These are phyloP conservation scores for Yamagishiella unicocca DNA, from an alignment of 139 green algal species.

Conservation along the genomic window DNA sequence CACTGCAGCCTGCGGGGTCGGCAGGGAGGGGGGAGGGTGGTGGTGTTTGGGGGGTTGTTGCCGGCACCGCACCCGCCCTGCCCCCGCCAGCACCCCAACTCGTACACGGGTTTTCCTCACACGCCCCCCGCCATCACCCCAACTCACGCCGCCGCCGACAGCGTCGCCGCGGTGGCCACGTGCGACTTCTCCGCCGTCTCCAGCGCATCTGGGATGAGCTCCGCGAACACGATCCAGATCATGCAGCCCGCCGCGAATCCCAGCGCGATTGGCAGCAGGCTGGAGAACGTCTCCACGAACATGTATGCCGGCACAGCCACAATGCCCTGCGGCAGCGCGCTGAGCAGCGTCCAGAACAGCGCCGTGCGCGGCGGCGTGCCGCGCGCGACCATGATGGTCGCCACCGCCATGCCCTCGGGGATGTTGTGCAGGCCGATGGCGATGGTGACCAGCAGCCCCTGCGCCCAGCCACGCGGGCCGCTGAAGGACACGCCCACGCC, in stretches of 20 bases:
- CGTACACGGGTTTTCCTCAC: no score
- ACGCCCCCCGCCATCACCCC: background rate
- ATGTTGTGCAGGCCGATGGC: conserved; percentile 99
- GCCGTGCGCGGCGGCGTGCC: conserved; percentile 80
- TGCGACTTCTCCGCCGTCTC: conserved; percentile 66
- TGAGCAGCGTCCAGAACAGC: conserved; percentile 88
- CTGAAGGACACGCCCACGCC: conserved; percentile 93
- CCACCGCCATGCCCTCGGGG: conserved; percentile 95
- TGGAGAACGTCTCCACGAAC: conserved; percentile 94
- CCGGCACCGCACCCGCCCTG: no score
- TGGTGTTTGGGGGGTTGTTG: background rate
- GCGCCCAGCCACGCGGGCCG: conserved; percentile 84
- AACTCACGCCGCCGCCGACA: conserved; percentile 84
- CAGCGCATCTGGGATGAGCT: conserved; percentile 95
- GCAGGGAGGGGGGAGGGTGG: background rate
- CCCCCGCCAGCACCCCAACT: no score
- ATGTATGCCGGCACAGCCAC: conserved; percentile 94
- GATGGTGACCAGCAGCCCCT: conserved; percentile 93
- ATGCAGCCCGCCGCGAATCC: conserved; percentile 99
- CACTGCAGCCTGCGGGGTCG: conserved; percentile 80
- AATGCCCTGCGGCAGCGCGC: conserved; percentile 85
- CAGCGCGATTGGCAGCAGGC: conserved; percentile 90
- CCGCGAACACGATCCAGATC: conserved; percentile 98
- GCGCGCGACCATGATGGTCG: conserved; percentile 91
- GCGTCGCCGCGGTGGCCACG: conserved; percentile 90